Evolutionary conservation across 2,329 filamentous ascomycete genomes (phyloP), one percentile per base, ranked within the genome.

Genomic region (Sporothrix protearum): DNA sequence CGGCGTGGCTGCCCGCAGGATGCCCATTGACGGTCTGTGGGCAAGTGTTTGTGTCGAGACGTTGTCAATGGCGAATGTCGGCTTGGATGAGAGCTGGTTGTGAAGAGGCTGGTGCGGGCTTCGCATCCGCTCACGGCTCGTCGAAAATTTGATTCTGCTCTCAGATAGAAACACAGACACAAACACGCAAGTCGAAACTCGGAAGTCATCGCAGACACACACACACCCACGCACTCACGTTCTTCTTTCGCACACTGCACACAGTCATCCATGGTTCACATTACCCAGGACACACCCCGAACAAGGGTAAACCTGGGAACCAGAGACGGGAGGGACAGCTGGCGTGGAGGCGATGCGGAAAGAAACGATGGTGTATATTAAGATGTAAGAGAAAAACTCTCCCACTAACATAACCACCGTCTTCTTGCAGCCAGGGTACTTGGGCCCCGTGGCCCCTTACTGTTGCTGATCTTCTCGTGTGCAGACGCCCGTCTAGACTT

Each of bases 231-330:
- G 51, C 9, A 51, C 22, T 55, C 25, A 12, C 22, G 16, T 55
- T 12, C 51, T 55, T n/a, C n/a, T n/a, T n/a, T n/a, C n/a, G n/a
- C n/a, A n/a, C n/a, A n/a, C 12, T 55, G 51, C 51, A 55, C 14
- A 55, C 8, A 22, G 19, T 16, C 51, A 16, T 12, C 51, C 25
- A 10, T 55, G 51, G 51, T 55, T 28, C 8, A 28, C 25, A 28
- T 55, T 3, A 61, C 53, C 53, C 53, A 61, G 57, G 57, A n/a
- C n/a, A 7, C n/a, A 51, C 57, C 9, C 19, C 30, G n/a, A 39
- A 61, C 57, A 61, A 61, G 57, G 57, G 30, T 61, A 33, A 61
- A 22, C 57, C 57, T 59, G 55, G 19, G 57, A 61, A 61, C 30
- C 57, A 19, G 57, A 39, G 19, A 61, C 51, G 51, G 25, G 51